Percentiles rank a stretch among this genome's conserved stretches.
phyloP scores from a whole-genome alignment of 371 early-diverging fungal species.

The Paraphysoderma sedebokerense region DNA sequence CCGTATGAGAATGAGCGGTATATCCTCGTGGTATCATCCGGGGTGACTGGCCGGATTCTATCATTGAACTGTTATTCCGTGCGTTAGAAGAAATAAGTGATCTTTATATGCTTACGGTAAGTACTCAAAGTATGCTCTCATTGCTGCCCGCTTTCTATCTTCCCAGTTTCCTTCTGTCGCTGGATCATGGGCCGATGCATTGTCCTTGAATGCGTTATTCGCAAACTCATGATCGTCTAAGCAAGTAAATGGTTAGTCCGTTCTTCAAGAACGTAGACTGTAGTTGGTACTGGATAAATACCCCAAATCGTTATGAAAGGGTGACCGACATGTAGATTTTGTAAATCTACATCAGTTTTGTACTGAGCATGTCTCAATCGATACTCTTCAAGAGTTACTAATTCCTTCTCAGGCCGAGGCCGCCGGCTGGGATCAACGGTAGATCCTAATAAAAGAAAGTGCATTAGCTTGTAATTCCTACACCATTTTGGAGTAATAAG shows the following conservation, averaged over 20 bases:
- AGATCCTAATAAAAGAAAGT: too few relatives aligned
- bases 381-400: background rate
- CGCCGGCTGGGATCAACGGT: background rate
- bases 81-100: too few relatives aligned
- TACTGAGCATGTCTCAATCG: background rate
- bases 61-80: too few relatives aligned
- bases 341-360: background rate
- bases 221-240: constrained; percentile 1
- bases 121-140: background rate
- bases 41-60: too few relatives aligned
- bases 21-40: too few relatives aligned
- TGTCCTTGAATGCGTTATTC: background rate
- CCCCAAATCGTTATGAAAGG: background rate
- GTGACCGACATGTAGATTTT: background rate
- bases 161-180: background rate
- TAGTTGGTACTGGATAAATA: background rate
- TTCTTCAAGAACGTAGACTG: too few relatives aligned
- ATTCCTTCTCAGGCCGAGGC: background rate
- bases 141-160: background rate
- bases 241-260: too few relatives aligned
- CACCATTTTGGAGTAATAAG: too few relatives aligned
- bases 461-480: too few relatives aligned
- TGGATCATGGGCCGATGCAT: background rate
- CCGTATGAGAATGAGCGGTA: constrained; percentile 17
- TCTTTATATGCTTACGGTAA: too few relatives aligned